A percentile compares a stretch with the other conserved stretches of the same genome.
Conservation (phyloP, 2,329 filamentous ascomycete species). For the Trichophyton verrucosum region DNA sequence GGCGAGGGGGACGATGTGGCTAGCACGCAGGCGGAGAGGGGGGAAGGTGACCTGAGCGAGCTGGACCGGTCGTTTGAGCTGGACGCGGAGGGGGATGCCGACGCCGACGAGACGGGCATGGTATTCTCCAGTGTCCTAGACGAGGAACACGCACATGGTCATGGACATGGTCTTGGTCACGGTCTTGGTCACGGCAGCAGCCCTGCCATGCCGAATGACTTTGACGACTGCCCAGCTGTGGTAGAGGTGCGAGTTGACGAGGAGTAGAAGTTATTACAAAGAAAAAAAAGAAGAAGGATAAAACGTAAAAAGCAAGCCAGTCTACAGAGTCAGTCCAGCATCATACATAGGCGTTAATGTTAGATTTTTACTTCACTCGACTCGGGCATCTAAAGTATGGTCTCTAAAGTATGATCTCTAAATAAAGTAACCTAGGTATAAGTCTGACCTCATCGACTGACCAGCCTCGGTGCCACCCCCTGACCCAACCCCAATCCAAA, state of each 20-base stretch:
- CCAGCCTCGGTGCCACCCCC: no score
- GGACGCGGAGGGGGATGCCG: not conserved
- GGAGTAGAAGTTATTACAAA: conserved; percentile 5
- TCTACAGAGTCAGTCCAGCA: no score
- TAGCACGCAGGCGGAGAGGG: conserved; percentile 31
- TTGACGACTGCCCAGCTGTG: conserved; percentile 30
- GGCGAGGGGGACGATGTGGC: conserved; percentile 27
- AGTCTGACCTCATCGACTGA: no score
- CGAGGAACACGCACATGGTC: not conserved
- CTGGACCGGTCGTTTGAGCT: conserved; percentile 15
- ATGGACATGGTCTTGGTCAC: no score
- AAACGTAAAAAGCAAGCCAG: no score
- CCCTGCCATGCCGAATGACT: conserved; percentile 17
- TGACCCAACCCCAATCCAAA: no score
- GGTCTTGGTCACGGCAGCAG: not conserved
- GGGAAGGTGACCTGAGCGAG: conserved; percentile 21
- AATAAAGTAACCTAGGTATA: no score
- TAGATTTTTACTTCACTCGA: no score
- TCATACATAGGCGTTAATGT: no score
- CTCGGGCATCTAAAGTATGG: no score
- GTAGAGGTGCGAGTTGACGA: conserved; percentile 30
- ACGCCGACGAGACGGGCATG: conserved; percentile 1
- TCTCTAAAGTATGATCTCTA: no score
- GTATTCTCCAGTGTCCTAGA: conserved; percentile 6
- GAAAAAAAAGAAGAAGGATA: no score